A percentile compares a stretch with the other conserved stretches of the same genome.
These are phyloP conservation scores for Astrephomene gubernaculifera DNA, from an alignment of 139 green algal genomes.

Conservation along the genomic window DNA sequence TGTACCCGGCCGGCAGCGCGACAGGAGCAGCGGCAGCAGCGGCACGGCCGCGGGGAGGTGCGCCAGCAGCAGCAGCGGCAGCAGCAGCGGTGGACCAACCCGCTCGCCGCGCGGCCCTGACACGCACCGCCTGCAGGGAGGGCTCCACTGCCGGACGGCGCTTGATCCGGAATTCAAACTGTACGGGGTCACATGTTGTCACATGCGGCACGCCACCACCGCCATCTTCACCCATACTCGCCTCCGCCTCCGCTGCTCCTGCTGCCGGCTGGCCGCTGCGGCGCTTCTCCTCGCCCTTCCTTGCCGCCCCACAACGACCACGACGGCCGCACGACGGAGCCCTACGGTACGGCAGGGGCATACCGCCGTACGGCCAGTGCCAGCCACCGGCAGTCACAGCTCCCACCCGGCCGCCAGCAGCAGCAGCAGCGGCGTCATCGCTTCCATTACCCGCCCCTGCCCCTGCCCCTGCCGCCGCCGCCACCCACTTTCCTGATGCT, in stretches of 20 bases:
- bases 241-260: no score
- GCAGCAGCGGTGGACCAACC: no score
- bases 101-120: no score
- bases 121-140: not conserved
- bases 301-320: no score
- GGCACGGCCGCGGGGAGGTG: no score
- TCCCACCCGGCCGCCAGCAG: not conserved
- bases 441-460: not conserved
- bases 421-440: not conserved
- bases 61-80: no score
- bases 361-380: slow-evolving; percentile 15
- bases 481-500: not conserved
- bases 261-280: no score
- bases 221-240: no score
- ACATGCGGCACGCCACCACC: not conserved
- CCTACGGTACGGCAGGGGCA: not conserved
- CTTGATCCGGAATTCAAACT: not conserved
- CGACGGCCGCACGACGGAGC: no score
- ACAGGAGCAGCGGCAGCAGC: no score
- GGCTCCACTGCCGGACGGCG: not conserved
- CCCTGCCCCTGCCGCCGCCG: not conserved
- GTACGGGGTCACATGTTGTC: not conserved
- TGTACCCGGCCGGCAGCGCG: no score
- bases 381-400: slow-evolving; percentile 10
- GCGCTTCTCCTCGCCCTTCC: no score